phyloP scores from a whole-genome alignment of 2,329 filamentous ascomycete genomes.

The Chrysosphaeria jannelii region DNA sequence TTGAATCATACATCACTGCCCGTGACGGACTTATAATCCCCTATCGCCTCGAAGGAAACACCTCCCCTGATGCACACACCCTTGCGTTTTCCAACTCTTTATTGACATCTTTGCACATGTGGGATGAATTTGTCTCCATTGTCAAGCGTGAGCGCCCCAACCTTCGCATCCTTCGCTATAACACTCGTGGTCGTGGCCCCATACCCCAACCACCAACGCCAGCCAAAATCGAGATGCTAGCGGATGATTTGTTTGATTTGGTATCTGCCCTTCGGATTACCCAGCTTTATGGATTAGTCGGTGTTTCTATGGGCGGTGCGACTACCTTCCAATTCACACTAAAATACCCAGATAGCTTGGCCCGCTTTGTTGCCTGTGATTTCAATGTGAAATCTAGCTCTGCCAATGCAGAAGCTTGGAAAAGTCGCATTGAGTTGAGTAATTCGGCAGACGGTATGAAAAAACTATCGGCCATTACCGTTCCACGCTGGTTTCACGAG shows the following conservation, averaged over 20 bases:
- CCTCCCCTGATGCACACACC: constrained; percentile 33
- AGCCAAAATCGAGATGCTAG: constrained; percentile 31
- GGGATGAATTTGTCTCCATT: constrained; percentile 40
- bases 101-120: constrained; percentile 49
- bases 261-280: constrained; percentile 39
- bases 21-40: constrained; percentile 36
- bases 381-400: constrained; percentile 44
- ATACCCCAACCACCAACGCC: constrained; percentile 17
- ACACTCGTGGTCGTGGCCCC: constrained; percentile 35
- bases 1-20: constrained; percentile 35
- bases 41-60: constrained; percentile 47
- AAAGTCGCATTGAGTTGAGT: constrained; percentile 35
- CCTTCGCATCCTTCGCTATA: constrained; percentile 49
- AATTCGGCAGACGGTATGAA: constrained; percentile 23
- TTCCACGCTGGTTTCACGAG: constrained; percentile 51
- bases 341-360: constrained; percentile 25
- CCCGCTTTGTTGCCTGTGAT: constrained; percentile 41
- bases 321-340: constrained; percentile 48
- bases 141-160: constrained; percentile 27
- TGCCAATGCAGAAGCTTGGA: constrained; percentile 53
- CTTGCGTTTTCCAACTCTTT: constrained; percentile 58
- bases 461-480: constrained; percentile 37
- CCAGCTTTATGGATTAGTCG: constrained; percentile 34
- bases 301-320: constrained; percentile 56
- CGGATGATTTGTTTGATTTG: constrained; percentile 33